These are phyloP conservation scores for Arthrobotrys conoides DNA, from an alignment of 2,329 filamentous ascomycete genomes.

Conservation along the genomic window DNA sequence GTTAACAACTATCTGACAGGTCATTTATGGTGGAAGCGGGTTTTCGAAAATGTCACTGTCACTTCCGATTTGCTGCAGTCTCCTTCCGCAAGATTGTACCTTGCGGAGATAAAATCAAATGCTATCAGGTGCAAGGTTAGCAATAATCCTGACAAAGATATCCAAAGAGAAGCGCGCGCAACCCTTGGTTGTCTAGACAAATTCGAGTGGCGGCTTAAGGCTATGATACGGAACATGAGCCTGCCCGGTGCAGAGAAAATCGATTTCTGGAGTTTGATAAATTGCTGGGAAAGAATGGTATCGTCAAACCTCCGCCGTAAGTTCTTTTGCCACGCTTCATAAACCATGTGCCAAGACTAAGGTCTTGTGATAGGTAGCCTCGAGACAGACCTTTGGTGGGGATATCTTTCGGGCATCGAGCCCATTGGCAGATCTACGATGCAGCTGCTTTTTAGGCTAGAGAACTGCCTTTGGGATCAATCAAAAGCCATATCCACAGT, in stretches of 20 bases:
- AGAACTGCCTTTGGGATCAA: slow-evolving; percentile 6
- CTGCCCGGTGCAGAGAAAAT: background rate
- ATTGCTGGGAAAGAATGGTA: background rate
- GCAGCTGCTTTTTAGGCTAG: background rate
- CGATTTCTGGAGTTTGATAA: slow-evolving; percentile 12
- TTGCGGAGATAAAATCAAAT: background rate
- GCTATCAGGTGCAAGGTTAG: background rate
- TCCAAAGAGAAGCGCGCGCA: background rate
- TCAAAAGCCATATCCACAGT: background rate
- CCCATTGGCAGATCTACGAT: background rate
- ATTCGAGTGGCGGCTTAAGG: slow-evolving; percentile 6
- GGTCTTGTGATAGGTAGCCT: background rate
- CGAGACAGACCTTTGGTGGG: slow-evolving; percentile 5
- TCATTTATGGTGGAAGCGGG: slow-evolving; percentile 4
- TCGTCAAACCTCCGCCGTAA: background rate
- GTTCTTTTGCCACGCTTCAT: background rate
- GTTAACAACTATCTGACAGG: background rate
- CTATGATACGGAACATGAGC: background rate
- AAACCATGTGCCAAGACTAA: background rate
- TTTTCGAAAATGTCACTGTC: slow-evolving; percentile 4
- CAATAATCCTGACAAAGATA: background rate
- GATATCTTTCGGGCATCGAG: background rate
- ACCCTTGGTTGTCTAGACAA: slow-evolving; percentile 24
- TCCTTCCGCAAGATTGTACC: background rate
- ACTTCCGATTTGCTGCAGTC: slow-evolving; percentile 18